Conservation (phyloP, 306 rosid species). For the Rosa persica region DNA sequence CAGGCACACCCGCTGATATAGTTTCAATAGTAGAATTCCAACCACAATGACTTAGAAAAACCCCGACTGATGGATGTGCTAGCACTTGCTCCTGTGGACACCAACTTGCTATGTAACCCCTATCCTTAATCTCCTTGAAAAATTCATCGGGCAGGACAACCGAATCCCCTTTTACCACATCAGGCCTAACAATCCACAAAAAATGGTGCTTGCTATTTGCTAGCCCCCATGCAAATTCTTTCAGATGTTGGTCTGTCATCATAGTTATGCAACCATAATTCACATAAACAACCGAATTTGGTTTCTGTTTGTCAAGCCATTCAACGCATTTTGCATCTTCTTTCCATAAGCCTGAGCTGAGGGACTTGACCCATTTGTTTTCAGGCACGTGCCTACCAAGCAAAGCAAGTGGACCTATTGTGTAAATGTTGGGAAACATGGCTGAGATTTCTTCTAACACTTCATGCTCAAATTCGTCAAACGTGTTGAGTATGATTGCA, state of each 20-base stretch:
- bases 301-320: constrained; percentile 39
- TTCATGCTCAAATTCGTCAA: constrained; percentile 37
- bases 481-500: constrained; percentile 42
- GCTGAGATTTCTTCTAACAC: constrained; percentile 37
- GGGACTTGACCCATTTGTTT: constrained; percentile 15
- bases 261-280: constrained; percentile 39
- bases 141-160: constrained; percentile 27
- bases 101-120: constrained; percentile 44
- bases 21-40: constrained; percentile 51
- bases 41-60: constrained; percentile 49
- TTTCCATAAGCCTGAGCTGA: constrained; percentile 36
- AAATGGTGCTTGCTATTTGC: constrained; percentile 43
- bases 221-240: constrained; percentile 51
- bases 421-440: constrained; percentile 40
- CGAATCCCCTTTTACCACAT: constrained; percentile 32
- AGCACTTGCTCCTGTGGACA: constrained; percentile 44
- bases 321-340: constrained; percentile 37
- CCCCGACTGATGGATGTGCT: constrained; percentile 43
- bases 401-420: constrained; percentile 42
- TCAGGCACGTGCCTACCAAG: constrained; percentile 21
- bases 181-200: constrained; percentile 47
- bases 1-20: constrained; percentile 39
- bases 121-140: constrained; percentile 31
- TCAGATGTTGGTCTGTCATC: constrained; percentile 34
- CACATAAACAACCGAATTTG: constrained; percentile 40